Conservation (phyloP, 129 eudicot genomes). For the Flaveria linearis region DNA sequence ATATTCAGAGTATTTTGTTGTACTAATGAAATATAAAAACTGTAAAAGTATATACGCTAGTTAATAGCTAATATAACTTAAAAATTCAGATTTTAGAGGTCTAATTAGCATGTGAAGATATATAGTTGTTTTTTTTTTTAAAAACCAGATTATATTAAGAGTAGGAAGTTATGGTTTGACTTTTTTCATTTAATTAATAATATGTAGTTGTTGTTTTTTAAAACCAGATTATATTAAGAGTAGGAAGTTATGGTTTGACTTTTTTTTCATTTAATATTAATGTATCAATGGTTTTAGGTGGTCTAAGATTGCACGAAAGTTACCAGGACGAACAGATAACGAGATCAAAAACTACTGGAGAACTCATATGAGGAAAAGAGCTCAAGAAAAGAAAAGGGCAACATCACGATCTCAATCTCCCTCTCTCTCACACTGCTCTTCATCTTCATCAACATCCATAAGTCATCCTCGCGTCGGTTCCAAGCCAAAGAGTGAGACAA, state of each 20-base stretch:
- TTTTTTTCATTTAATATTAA: neutral
- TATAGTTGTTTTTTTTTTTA: neutral
- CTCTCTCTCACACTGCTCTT: slow-evolving; percentile 42
- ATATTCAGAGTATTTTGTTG: neutral
- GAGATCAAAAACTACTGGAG: slow-evolving; percentile 96
- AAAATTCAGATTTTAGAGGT: neutral
- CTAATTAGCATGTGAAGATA: neutral
- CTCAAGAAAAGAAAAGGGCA: slow-evolving; percentile 61
- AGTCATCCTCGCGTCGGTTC: slow-evolving; percentile 33
- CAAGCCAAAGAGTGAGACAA: slow-evolving; percentile 29
- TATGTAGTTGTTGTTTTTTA: neutral
- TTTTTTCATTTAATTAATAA: neutral
- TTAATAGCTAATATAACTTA: neutral
- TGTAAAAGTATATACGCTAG: neutral
- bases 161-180: neutral
- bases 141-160: neutral
- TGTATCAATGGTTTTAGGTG: slow-evolving; percentile 52
- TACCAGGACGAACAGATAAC: slow-evolving; percentile 90
- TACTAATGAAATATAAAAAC: neutral
- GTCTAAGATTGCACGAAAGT: slow-evolving; percentile 82
- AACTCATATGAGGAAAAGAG: slow-evolving; percentile 79
- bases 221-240: neutral
- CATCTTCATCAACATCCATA: slow-evolving; percentile 39
- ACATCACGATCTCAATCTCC: slow-evolving; percentile 31
- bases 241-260: neutral